Conservation (phyloP, 805 yeast species). For the Saccharomycopsis sp. region DNA sequence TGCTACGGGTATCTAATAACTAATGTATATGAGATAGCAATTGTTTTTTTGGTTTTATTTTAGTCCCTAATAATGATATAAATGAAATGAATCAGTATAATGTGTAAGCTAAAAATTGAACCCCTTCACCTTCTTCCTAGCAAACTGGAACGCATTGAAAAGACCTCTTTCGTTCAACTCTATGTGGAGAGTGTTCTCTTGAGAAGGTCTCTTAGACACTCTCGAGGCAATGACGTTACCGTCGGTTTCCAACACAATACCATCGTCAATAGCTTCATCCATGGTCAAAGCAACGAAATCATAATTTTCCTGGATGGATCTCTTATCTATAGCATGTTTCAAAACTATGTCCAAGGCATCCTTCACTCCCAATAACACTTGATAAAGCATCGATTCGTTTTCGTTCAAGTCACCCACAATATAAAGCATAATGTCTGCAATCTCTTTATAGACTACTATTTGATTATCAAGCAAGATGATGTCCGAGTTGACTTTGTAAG, state of each 20-base stretch:
- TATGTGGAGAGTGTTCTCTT: constrained; percentile 52
- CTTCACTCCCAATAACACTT: constrained; percentile 66
- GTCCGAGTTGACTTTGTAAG: constrained; percentile 76
- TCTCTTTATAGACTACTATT: constrained; percentile 80
- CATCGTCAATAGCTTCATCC: constrained; percentile 92
- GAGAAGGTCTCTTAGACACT: constrained; percentile 80
- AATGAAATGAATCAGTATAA: constrained; percentile 3
- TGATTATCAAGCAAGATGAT: constrained; percentile 73
- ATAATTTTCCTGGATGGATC: constrained; percentile 70
- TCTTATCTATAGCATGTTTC: constrained; percentile 65
- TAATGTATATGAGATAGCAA: no score
- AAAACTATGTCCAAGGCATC: constrained; percentile 78
- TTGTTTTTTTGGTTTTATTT: no score
- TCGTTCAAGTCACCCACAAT: constrained; percentile 72
- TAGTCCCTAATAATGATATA: no score
- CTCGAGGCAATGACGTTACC: constrained; percentile 80
- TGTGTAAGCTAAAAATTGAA: constrained; percentile 16
- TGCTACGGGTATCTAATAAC: background rate
- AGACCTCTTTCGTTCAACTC: constrained; percentile 72
- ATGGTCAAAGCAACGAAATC: constrained; percentile 81
- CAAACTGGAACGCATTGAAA: constrained; percentile 81
- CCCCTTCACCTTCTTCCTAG: constrained; percentile 54
- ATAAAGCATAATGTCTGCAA: constrained; percentile 65
- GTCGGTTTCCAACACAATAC: constrained; percentile 85
- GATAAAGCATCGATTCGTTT: constrained; percentile 75